Evolutionary conservation across 1,284 basidiomycete species (phyloP).

Genomic region (Boletus chippewaensis): DNA sequence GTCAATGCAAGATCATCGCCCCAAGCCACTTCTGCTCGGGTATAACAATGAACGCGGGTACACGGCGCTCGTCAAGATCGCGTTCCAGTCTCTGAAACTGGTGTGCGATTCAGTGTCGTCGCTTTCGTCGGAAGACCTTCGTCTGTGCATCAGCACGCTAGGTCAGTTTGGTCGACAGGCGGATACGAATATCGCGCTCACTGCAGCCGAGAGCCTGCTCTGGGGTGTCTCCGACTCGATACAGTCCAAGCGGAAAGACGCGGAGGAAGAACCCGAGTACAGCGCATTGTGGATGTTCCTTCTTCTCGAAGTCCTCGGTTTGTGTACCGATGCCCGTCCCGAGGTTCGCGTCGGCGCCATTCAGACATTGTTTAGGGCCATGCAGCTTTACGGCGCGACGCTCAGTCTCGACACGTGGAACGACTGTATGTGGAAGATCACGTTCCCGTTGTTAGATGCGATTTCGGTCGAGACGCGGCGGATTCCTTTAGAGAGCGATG

Average conservation of each 20-base stretch:
- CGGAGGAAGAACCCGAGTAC: slow-evolving; percentile 61
- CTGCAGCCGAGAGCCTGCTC: slow-evolving; percentile 81
- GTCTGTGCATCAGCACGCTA: slow-evolving; percentile 83
- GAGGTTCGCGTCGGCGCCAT: slow-evolving; percentile 93
- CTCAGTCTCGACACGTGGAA: slow-evolving; percentile 81
- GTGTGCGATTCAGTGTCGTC: slow-evolving; percentile 89
- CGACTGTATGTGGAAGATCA: slow-evolving; percentile 80
- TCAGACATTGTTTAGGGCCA: slow-evolving; percentile 89
- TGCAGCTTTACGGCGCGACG: slow-evolving; percentile 87
- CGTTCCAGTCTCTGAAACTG: slow-evolving; percentile 89
- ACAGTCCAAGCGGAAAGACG: slow-evolving; percentile 68
- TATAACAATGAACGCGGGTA: slow-evolving; percentile 58
- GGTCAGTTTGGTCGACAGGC: slow-evolving; percentile 86
- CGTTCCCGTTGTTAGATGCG: slow-evolving; percentile 81
- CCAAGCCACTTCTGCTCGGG: slow-evolving; percentile 46
- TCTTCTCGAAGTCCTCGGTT: slow-evolving; percentile 73
- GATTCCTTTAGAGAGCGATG: slow-evolving; percentile 18
- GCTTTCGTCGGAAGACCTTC: slow-evolving; percentile 75
- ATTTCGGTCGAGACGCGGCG: slow-evolving; percentile 54
- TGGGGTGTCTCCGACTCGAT: slow-evolving; percentile 95
- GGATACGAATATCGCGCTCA: slow-evolving; percentile 94
- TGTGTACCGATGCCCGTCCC: slow-evolving; percentile 76
- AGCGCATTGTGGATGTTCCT: slow-evolving; percentile 90
- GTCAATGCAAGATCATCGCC: slow-evolving; percentile 36
- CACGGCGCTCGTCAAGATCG: slow-evolving; percentile 72